These are phyloP conservation scores for Hypoxylon sp. DNA, from an alignment of 2,329 filamentous ascomycete genomes.

Conservation along the genomic window DNA sequence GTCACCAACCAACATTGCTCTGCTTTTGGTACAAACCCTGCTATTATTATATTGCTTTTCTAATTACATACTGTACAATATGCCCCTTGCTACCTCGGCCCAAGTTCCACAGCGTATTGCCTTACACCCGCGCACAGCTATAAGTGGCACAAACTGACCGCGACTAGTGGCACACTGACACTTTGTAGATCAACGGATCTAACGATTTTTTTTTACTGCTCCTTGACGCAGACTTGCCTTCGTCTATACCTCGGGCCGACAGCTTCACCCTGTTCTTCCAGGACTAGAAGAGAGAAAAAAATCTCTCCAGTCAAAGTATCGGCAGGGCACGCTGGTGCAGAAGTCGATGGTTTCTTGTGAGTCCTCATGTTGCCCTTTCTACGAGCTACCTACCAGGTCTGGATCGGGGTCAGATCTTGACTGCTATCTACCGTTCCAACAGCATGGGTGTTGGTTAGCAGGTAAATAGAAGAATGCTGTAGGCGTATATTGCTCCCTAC, in stretches of 20 bases:
- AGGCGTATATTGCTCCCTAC: slow-evolving; percentile 15
- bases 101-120: slow-evolving; percentile 30
- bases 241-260: slow-evolving; percentile 35
- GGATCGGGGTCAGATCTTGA: slow-evolving; percentile 12
- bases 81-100: slow-evolving; percentile 28
- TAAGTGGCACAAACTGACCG: slow-evolving; percentile 22
- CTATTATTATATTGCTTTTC: slow-evolving; percentile 39
- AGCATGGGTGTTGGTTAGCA: slow-evolving; percentile 16
- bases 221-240: slow-evolving; percentile 4
- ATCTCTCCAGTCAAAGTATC: neutral
- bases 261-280: slow-evolving; percentile 21
- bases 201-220: slow-evolving; percentile 5
- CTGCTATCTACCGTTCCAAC: slow-evolving; percentile 20
- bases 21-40: slow-evolving; percentile 38
- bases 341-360: neutral
- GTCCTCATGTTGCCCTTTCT: slow-evolving; percentile 5
- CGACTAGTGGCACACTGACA: slow-evolving; percentile 14
- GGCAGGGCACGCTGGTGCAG: neutral
- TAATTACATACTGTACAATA: slow-evolving; percentile 24
- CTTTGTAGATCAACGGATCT: slow-evolving; percentile 20
- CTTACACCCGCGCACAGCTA: slow-evolving; percentile 29
- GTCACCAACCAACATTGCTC: slow-evolving; percentile 39
- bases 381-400: slow-evolving; percentile 2
- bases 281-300: neutral
- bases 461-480: slow-evolving; percentile 14